A percentile compares a stretch with the other conserved stretches of the same genome.
phyloP scores from a whole-genome alignment of 2,329 filamentous ascomycete genomes.

The Neonectria neomacrospora region DNA sequence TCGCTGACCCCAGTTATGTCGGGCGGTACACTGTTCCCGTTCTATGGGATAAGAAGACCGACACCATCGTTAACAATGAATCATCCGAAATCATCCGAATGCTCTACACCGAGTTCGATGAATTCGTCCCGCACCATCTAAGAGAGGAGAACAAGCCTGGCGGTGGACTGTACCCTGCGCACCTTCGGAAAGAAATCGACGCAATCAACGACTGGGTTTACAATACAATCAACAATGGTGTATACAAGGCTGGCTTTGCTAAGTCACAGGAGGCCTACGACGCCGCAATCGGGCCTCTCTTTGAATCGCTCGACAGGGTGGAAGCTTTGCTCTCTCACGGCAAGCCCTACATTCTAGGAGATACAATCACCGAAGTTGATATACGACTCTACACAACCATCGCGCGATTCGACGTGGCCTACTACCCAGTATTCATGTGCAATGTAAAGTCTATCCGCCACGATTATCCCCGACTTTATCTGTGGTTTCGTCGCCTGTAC shows the following conservation, averaged over 20 bases:
- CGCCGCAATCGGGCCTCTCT: constrained; percentile 68
- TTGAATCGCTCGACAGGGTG: constrained; percentile 71
- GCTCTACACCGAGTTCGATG: constrained; percentile 80
- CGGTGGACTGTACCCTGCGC: constrained; percentile 67
- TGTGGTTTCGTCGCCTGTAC: constrained; percentile 76
- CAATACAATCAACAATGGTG: constrained; percentile 60
- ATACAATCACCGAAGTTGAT: constrained; percentile 74
- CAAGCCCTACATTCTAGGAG: constrained; percentile 71
- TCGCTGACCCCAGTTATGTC: constrained; percentile 71
- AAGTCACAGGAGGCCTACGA: constrained; percentile 74
- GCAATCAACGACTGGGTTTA: constrained; percentile 76
- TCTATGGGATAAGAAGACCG: constrained; percentile 74
- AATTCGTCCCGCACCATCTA: constrained; percentile 62
- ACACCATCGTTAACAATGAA: constrained; percentile 84
- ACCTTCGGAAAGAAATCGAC: constrained; percentile 68
- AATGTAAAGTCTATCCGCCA: constrained; percentile 72
- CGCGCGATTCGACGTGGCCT: constrained; percentile 75
- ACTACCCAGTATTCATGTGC: constrained; percentile 73
- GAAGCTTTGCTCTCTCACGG: constrained; percentile 64
- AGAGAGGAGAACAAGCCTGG: constrained; percentile 62
- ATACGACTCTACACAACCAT: constrained; percentile 75
- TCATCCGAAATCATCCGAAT: constrained; percentile 86
- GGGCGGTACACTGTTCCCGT: constrained; percentile 81
- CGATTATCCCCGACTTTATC: constrained; percentile 73
- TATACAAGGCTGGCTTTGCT: constrained; percentile 72